Base-by-base conservation (phyloP, 306 rosid genomes). In the Trichosanthes truncata region DNA sequence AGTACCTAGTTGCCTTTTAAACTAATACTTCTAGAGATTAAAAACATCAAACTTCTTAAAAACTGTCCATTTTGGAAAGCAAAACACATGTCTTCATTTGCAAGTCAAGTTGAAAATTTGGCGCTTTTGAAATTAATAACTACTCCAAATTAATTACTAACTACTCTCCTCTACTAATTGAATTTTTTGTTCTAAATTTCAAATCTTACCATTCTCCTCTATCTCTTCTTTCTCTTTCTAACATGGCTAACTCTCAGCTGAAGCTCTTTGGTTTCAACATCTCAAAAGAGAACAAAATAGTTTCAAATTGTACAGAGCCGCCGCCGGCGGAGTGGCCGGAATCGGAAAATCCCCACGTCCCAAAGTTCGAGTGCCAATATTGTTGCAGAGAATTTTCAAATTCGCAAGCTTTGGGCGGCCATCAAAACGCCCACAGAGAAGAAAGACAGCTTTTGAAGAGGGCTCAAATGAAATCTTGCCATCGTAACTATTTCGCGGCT, bases 381-480 rank as follows among this genome's bases (percentile, higher is more conserved):
- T 89, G 92, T 3, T 69, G 78, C 51, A 82, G 90, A 51, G 89
- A 82, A 35, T 89, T 89, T 25, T 73, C 90, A 1, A 89, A 89
- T 36, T 89, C 90, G 56, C 92, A 89, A n/a, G 92, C 92, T 4
- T 72, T 89, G 18, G 92, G 92, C 4, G 92, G 92, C 7, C 92
- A 89, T 57, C 92, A 89, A 65, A 89, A 38, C 43, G 78, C 78
- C 43, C 78, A 73, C 25, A 73, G 36, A 73, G 21, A 73, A 73
- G 78, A 73, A 15, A 85, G 92, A 29, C 89, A 82, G 52, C 83
- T 87, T 14, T 49, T 87, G 20, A 89, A 87, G 52, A 87, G 87
- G 46, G 84, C 88, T 67, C 92, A 89, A 52, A 81, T 84, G 8
- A 67, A 67, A 67, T 67, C 31, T 67, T 67, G 6, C 79, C 88